Evolutionary conservation across 2,329 filamentous ascomycete genomes (phyloP).

Genomic region (Venturia pyrina): DNA sequence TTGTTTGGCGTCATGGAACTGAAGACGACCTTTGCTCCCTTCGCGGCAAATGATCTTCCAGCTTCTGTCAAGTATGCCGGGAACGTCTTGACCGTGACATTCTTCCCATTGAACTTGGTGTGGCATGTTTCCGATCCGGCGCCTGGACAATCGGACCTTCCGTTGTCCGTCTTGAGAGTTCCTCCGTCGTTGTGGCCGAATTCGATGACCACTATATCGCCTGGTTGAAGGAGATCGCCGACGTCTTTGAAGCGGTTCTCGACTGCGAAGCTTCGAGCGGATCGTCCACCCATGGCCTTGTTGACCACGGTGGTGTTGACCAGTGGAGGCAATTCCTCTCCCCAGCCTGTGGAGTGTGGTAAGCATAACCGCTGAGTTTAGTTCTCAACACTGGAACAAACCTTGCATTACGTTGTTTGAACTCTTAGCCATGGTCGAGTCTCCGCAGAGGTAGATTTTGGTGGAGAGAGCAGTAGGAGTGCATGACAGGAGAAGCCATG

Average conservation of each 20-base stretch:
- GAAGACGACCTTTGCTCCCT: slow-evolving; percentile 52
- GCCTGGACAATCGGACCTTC: slow-evolving; percentile 49
- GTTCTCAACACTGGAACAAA: neutral
- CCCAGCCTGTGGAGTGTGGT: slow-evolving; percentile 44
- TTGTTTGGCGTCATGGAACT: slow-evolving; percentile 51
- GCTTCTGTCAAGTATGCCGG: slow-evolving; percentile 51
- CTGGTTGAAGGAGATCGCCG: slow-evolving; percentile 40
- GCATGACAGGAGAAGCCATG: neutral
- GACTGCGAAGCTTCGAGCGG: slow-evolving; percentile 54
- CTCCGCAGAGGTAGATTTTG: slow-evolving; percentile 10
- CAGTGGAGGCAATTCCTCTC: slow-evolving; percentile 46
- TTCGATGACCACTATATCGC: slow-evolving; percentile 60
- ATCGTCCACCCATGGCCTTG: slow-evolving; percentile 55
- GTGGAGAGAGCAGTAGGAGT: neutral
- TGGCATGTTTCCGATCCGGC: slow-evolving; percentile 38
- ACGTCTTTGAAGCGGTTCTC: slow-evolving; percentile 56
- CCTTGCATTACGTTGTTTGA: neutral
- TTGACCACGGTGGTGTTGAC: slow-evolving; percentile 47
- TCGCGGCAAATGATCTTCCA: slow-evolving; percentile 41
- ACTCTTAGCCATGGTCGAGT: slow-evolving; percentile 11
- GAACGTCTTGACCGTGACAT: slow-evolving; percentile 51
- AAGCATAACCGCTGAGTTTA: neutral
- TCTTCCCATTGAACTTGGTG: slow-evolving; percentile 37
- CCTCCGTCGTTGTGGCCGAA: slow-evolving; percentile 67
- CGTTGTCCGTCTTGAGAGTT: slow-evolving; percentile 47